phyloP scores from a whole-genome alignment of 1,139 yeast species.

The Hyphopichia khmerensis region DNA sequence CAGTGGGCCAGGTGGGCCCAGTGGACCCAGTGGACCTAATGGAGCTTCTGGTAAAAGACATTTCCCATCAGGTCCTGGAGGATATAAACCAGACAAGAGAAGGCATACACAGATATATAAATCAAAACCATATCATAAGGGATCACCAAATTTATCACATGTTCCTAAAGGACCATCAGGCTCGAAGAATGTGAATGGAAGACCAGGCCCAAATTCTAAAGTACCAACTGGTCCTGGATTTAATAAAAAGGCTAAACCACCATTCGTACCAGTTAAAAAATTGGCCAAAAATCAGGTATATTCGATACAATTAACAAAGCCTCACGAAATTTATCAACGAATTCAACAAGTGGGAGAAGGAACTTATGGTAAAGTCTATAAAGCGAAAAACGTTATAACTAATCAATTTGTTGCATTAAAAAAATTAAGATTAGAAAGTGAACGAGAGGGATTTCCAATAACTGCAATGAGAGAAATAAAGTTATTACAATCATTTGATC shows the following conservation, averaged over 20 bases:
- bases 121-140: slow-evolving; percentile 1
- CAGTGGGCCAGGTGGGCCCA: slow-evolving; percentile 2
- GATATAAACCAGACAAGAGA: slow-evolving; percentile 10
- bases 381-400: slow-evolving; percentile 68
- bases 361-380: slow-evolving; percentile 50
- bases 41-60: slow-evolving; percentile 11
- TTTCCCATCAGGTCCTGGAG: slow-evolving; percentile 19
- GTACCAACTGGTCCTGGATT: neutral
- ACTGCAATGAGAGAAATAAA: slow-evolving; percentile 93
- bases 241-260: neutral
- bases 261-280: slow-evolving; percentile 9
- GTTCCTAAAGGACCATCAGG: slow-evolving; percentile 17
- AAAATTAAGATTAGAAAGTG: slow-evolving; percentile 77
- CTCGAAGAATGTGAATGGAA: neutral
- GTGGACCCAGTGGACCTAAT: neutral
- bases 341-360: slow-evolving; percentile 52
- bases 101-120: slow-evolving; percentile 4
- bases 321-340: slow-evolving; percentile 33
- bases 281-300: slow-evolving; percentile 30
- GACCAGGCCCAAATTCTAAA: neutral
- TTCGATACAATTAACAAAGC: slow-evolving; percentile 25
- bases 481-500: slow-evolving; percentile 81
- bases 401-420: slow-evolving; percentile 78
- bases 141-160: slow-evolving; percentile 7
- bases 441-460: slow-evolving; percentile 93